A percentile compares a stretch with the other conserved stretches of the same genome.
phyloP scores from a whole-genome alignment of 2,329 filamentous ascomycete species.

The Coniella lustricola region DNA sequence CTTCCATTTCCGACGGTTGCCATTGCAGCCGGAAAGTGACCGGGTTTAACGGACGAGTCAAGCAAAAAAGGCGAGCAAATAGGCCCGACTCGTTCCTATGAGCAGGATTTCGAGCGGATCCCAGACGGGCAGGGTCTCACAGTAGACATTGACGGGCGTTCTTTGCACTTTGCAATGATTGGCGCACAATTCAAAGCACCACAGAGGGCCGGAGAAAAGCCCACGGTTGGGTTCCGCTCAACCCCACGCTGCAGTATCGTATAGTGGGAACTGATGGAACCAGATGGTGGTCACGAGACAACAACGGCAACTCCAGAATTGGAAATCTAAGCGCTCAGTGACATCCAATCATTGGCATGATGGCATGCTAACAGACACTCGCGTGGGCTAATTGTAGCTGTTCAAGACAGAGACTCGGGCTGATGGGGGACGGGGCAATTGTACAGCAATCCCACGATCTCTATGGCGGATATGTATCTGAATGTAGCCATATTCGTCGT shows the following conservation, averaged over 20 bases:
- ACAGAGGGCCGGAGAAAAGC: background rate
- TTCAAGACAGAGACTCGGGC: background rate
- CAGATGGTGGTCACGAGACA: background rate
- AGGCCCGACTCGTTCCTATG: slow-evolving; percentile 1
- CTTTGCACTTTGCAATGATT: background rate
- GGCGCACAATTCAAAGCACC: background rate
- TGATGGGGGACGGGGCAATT: too few relatives aligned
- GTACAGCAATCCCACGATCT: too few relatives aligned
- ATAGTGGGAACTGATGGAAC: background rate
- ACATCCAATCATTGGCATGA: too few relatives aligned
- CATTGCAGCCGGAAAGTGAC: slow-evolving; percentile 6
- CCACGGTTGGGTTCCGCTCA: background rate
- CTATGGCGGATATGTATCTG: background rate
- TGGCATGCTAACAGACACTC: too few relatives aligned
- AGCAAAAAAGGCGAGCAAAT: background rate
- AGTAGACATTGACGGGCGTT: background rate
- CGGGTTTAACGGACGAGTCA: slow-evolving; percentile 4
- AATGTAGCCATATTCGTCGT: too few relatives aligned
- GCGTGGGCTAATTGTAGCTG: background rate
- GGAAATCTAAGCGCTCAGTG: background rate
- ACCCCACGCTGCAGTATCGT: background rate
- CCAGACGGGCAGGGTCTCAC: background rate
- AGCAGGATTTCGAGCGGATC: background rate
- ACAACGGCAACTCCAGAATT: background rate
- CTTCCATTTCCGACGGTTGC: background rate